phyloP scores from a whole-genome alignment of 139 green algal species.

The Pleodorina starrii region DNA sequence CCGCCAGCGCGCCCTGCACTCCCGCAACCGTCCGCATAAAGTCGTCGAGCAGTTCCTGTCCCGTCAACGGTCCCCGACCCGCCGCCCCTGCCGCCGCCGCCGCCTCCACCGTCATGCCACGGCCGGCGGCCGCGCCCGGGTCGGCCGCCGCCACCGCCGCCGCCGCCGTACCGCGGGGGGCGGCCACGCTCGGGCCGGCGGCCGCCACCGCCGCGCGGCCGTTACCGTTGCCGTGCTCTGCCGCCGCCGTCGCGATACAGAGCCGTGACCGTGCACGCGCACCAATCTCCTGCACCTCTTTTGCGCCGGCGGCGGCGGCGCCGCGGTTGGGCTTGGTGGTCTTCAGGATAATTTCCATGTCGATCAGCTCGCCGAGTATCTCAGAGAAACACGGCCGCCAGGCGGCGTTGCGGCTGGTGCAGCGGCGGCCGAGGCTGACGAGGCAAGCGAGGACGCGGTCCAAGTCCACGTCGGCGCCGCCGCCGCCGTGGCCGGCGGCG shows the following conservation, averaged over 20 bases:
- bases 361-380: slow-evolving; percentile 26
- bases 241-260: neutral
- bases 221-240: no score
- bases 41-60: no score
- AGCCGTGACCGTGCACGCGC: neutral
- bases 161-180: neutral
- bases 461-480: neutral
- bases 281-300: neutral
- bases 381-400: slow-evolving; percentile 13
- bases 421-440: slow-evolving; percentile 15
- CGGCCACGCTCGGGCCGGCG: neutral
- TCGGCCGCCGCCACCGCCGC: neutral
- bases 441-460: neutral
- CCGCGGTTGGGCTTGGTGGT: neutral
- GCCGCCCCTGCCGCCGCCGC: neutral
- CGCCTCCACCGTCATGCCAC: neutral
- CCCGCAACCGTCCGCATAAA: no score
- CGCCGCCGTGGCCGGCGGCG: neutral
- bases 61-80: neutral
- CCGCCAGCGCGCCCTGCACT: no score
- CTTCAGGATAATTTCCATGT: slow-evolving; percentile 28
- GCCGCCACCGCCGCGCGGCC: neutral
- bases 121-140: no score
- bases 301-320: neutral
- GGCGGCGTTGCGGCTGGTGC: neutral